Conservation (phyloP, 345 rosid genomes). For the Hibiscus trionum region DNA sequence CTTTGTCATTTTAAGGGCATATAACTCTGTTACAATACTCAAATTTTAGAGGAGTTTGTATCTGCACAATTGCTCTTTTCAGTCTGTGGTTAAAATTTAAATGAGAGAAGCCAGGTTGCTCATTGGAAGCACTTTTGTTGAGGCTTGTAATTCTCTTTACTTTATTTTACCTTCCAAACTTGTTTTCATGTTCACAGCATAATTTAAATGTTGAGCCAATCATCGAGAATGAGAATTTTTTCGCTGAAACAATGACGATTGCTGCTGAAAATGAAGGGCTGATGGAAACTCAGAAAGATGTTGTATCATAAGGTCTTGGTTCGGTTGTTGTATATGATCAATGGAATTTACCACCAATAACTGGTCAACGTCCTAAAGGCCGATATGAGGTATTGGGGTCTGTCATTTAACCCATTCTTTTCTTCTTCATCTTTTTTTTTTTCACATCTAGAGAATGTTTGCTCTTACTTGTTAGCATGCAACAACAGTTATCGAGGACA, state of each 20-base stretch:
- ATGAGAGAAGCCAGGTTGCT: background rate
- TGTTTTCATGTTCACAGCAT: conserved; percentile 37
- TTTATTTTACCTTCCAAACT: conserved; percentile 4
- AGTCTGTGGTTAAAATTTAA: background rate
- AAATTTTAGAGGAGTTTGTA: background rate
- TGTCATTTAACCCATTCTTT: conserved; percentile 14
- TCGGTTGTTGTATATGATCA: conserved; percentile 77
- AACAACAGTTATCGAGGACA: conserved; percentile 77
- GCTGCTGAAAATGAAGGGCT: conserved; percentile 56
- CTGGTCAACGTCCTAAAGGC: conserved; percentile 79
- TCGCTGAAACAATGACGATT: conserved; percentile 56
- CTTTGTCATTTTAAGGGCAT: conserved; percentile 4
- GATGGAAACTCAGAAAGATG: conserved; percentile 77
- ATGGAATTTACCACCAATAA: conserved; percentile 73
- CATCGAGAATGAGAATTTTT: conserved; percentile 52
- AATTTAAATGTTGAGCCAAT: conserved; percentile 43
- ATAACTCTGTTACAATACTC: background rate
- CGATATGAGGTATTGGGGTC: conserved; percentile 75
- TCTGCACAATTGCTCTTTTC: background rate
- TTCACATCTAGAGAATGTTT: conserved; percentile 14
- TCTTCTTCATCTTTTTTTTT: conserved; percentile 17
- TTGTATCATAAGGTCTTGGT: conserved; percentile 73
- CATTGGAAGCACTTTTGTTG: background rate
- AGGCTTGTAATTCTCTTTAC: background rate
- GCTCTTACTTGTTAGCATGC: conserved; percentile 61